A percentile compares a stretch with the other conserved stretches of the same genome.
Conservation (phyloP, 2,329 filamentous ascomycete genomes). For the Stylonectria norvegica region DNA sequence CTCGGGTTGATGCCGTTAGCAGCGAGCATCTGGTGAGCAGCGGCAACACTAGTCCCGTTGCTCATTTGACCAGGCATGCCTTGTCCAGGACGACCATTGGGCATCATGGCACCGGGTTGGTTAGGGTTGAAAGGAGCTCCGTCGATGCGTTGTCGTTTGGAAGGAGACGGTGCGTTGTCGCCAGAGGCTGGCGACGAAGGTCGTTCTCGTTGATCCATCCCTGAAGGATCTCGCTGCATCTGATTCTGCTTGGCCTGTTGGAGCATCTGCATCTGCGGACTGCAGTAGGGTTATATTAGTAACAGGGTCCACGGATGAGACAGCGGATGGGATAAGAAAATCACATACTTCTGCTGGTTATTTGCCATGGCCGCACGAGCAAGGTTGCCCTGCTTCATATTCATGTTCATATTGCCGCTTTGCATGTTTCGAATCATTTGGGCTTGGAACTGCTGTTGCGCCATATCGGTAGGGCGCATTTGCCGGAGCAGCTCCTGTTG, state of each 20-base stretch:
- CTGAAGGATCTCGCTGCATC: constrained; percentile 85
- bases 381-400: constrained; percentile 58
- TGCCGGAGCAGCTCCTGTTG: constrained; percentile 75
- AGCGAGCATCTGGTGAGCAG: constrained; percentile 59
- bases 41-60: constrained; percentile 47
- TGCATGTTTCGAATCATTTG: constrained; percentile 66
- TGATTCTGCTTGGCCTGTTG: constrained; percentile 70
- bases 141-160: constrained; percentile 80
- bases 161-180: constrained; percentile 88
- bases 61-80: constrained; percentile 71
- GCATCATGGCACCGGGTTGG: constrained; percentile 62
- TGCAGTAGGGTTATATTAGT: constrained; percentile 30
- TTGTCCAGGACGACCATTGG: constrained; percentile 67
- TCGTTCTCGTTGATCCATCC: constrained; percentile 78
- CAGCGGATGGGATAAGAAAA: neutral
- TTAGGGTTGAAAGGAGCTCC: constrained; percentile 69
- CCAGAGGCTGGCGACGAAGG: constrained; percentile 77
- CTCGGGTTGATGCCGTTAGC: constrained; percentile 72
- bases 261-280: constrained; percentile 69
- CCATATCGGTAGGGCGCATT: constrained; percentile 60
- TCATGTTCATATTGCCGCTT: constrained; percentile 58
- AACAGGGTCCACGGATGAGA: neutral
- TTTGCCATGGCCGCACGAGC: constrained; percentile 76
- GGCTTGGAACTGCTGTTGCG: constrained; percentile 49
- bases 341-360: constrained; percentile 65